phyloP scores from a whole-genome alignment of 176 grass and related monocot species.

The Triticum dicoccoides region DNA sequence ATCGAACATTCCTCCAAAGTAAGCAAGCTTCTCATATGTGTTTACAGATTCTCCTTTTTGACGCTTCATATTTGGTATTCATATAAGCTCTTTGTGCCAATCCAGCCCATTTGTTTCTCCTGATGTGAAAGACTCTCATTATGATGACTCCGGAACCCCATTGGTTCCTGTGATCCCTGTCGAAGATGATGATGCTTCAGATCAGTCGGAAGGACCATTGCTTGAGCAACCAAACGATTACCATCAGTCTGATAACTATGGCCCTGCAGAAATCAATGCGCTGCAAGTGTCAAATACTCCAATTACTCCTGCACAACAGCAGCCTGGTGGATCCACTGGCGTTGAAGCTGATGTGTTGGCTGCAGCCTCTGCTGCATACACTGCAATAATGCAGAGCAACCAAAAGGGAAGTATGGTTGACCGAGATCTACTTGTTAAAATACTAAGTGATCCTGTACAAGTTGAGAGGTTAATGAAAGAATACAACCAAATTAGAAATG shows the following conservation, averaged over 20 bases:
- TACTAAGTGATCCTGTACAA: slow-evolving; percentile 78
- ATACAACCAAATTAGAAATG: slow-evolving; percentile 43
- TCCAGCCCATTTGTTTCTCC: slow-evolving; percentile 68
- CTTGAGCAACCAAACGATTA: slow-evolving; percentile 25
- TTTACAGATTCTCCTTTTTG: slow-evolving; percentile 17
- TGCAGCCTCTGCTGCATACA: slow-evolving; percentile 78
- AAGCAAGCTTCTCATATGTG: slow-evolving; percentile 35
- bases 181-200: slow-evolving; percentile 86
- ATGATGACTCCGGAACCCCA: slow-evolving; percentile 61
- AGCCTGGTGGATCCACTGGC: neutral
- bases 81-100: neutral
- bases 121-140: slow-evolving; percentile 54
- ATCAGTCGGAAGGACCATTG: slow-evolving; percentile 43
- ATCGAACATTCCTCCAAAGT: slow-evolving; percentile 86
- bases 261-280: neutral
- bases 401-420: slow-evolving; percentile 78
- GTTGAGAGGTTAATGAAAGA: slow-evolving; percentile 75
- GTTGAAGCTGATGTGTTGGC: slow-evolving; percentile 62
- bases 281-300: slow-evolving; percentile 24
- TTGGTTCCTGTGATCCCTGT: slow-evolving; percentile 72
- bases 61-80: slow-evolving; percentile 20
- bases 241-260: slow-evolving; percentile 36
- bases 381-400: slow-evolving; percentile 81
- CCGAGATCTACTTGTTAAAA: slow-evolving; percentile 77
- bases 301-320: slow-evolving; percentile 21